phyloP scores from a whole-genome alignment of 2,329 filamentous ascomycete genomes.

The Cordyceps cicadae region DNA sequence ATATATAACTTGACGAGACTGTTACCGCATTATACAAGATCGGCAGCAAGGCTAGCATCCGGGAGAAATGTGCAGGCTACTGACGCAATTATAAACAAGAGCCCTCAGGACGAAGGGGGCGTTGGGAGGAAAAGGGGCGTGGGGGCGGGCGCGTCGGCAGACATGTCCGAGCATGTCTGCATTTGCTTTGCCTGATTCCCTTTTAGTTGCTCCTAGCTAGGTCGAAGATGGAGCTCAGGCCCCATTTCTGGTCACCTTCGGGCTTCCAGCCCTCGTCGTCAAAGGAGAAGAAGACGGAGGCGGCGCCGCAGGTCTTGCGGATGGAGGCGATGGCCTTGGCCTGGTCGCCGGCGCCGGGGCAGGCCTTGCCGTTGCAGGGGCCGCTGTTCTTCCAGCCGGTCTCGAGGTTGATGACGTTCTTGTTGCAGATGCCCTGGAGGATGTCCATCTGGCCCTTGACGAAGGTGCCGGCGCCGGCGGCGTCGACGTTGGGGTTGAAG shows the following conservation, averaged over 20 bases:
- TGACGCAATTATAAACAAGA: constrained; percentile 4
- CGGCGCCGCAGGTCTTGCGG: constrained; percentile 52
- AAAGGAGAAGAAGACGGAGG: constrained; percentile 75
- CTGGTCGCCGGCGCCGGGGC: constrained; percentile 62
- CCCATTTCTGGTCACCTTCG: constrained; percentile 63
- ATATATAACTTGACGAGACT: constrained; percentile 8
- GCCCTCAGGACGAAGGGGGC: too few relatives aligned
- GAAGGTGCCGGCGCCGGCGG: constrained; percentile 65
- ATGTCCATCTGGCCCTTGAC: constrained; percentile 64
- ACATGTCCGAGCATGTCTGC: constrained; percentile 7
- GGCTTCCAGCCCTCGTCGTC: constrained; percentile 77
- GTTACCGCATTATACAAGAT: not conserved
- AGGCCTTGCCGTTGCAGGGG: constrained; percentile 60
- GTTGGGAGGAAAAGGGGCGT: too few relatives aligned
- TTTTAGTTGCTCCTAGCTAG: too few relatives aligned
- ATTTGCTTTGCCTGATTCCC: too few relatives aligned
- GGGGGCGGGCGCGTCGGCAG: not conserved
- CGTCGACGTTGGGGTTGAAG: constrained; percentile 68
- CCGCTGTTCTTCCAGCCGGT: constrained; percentile 78
- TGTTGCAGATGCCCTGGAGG: constrained; percentile 64
- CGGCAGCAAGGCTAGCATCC: constrained; percentile 1
- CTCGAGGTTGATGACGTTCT: constrained; percentile 75
- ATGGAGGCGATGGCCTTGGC: constrained; percentile 64
- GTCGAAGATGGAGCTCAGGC: constrained; percentile 32
- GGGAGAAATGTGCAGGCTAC: constrained; percentile 5